phyloP scores from a whole-genome alignment of 2,329 filamentous ascomycete genomes.

The Knoxdaviesia proteae region DNA sequence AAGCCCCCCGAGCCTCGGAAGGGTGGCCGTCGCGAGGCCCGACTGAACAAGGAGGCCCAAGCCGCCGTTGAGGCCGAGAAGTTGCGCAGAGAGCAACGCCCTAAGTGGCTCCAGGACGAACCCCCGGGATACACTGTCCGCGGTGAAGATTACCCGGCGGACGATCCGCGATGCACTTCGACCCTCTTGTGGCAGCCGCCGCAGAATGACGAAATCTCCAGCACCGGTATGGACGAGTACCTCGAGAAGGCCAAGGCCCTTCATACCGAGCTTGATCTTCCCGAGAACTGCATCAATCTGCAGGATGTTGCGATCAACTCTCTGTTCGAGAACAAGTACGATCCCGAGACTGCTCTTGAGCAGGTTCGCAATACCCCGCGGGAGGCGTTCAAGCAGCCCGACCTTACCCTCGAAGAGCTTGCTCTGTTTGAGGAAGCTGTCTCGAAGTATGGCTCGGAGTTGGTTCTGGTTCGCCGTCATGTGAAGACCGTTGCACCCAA shows the following conservation, averaged over 20 bases:
- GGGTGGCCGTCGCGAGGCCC: slow-evolving; percentile 56
- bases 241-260: slow-evolving; percentile 48
- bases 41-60: slow-evolving; percentile 58
- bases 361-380: slow-evolving; percentile 47
- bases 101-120: slow-evolving; percentile 86
- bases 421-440: slow-evolving; percentile 89
- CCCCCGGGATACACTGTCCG: slow-evolving; percentile 68
- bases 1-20: slow-evolving; percentile 76
- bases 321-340: slow-evolving; percentile 51
- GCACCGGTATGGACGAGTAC: slow-evolving; percentile 51
- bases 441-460: slow-evolving; percentile 74
- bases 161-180: slow-evolving; percentile 56
- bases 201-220: slow-evolving; percentile 23
- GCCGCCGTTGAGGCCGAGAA: slow-evolving; percentile 69
- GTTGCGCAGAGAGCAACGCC: slow-evolving; percentile 55
- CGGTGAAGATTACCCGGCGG: slow-evolving; percentile 54
- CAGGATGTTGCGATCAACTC: slow-evolving; percentile 64
- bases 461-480: slow-evolving; percentile 62
- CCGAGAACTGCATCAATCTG: slow-evolving; percentile 63
- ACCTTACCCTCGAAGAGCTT: slow-evolving; percentile 54
- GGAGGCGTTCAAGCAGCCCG: slow-evolving; percentile 64
- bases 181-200: slow-evolving; percentile 64
- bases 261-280: slow-evolving; percentile 46
- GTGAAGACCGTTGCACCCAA: slow-evolving; percentile 58
- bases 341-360: slow-evolving; percentile 48